A percentile compares a stretch with the other conserved stretches of the same genome.
Conservation (phyloP, 1,139 yeast species). For the Zygosaccharomyces pseudobailii region DNA sequence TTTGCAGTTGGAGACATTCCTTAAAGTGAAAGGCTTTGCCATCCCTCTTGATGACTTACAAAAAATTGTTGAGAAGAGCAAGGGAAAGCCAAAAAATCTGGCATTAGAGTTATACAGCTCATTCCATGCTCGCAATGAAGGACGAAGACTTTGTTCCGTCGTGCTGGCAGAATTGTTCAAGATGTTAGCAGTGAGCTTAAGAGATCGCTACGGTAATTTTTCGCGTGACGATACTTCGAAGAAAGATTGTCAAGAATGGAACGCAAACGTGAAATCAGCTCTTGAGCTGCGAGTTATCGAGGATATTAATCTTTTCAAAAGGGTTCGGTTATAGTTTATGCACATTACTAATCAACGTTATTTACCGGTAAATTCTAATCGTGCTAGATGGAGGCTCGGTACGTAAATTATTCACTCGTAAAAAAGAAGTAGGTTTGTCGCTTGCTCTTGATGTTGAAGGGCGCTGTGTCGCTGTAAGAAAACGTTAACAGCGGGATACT, state of each 20-base stretch:
- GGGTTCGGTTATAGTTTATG: background rate
- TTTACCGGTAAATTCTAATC: too few relatives aligned
- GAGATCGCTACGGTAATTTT: constrained; percentile 2
- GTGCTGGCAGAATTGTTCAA: constrained; percentile 35
- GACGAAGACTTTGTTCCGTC: constrained; percentile 34
- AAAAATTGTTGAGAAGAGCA: constrained; percentile 36
- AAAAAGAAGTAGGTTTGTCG: background rate
- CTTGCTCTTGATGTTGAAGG: constrained; percentile 9
- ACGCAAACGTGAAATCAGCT: constrained; percentile 9
- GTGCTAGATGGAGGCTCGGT: too few relatives aligned
- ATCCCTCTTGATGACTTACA: constrained; percentile 38
- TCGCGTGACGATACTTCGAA: background rate
- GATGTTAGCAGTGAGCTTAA: constrained; percentile 7
- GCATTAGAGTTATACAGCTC: constrained; percentile 39
- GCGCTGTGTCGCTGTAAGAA: background rate
- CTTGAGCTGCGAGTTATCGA: constrained; percentile 6
- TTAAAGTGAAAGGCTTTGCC: constrained; percentile 42
- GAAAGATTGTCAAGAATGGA: constrained; percentile 1
- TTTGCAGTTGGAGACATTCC: constrained; percentile 40
- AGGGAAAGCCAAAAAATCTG: constrained; percentile 36
- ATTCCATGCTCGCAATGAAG: constrained; percentile 39
- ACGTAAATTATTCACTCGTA: too few relatives aligned
- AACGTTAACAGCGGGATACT: background rate
- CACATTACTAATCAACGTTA: too few relatives aligned
- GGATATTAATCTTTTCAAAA: constrained; percentile 6